Conservation (phyloP, 2,329 filamentous ascomycete genomes). For the Alternaria incomplexa region DNA sequence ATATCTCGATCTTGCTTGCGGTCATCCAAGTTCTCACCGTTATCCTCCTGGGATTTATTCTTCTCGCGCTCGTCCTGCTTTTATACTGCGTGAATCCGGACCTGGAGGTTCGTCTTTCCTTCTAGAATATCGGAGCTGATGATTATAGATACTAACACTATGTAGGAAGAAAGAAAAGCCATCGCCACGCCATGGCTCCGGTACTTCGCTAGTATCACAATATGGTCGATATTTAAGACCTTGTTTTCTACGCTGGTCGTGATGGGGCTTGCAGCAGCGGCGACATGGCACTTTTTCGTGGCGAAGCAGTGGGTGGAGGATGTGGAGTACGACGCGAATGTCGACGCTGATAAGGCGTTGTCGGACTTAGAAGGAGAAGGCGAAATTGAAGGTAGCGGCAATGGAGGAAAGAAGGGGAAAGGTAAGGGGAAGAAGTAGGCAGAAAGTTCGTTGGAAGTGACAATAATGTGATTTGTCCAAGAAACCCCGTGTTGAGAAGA, state of each 20-base stretch:
- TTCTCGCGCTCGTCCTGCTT: slow-evolving; percentile 49
- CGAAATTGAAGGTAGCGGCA: neutral
- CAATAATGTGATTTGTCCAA: accelerated
- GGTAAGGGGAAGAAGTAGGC: slow-evolving; percentile 11
- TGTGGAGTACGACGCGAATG: slow-evolving; percentile 38
- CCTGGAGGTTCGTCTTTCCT: slow-evolving; percentile 40
- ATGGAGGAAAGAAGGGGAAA: slow-evolving; percentile 5
- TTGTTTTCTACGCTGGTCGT: neutral
- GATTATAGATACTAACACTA: neutral
- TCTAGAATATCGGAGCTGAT: neutral
- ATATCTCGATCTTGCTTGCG: slow-evolving; percentile 57
- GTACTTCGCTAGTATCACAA: slow-evolving; percentile 35
- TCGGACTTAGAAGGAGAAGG: slow-evolving; percentile 25
- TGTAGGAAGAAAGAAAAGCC: slow-evolving; percentile 43
- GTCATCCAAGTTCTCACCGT: slow-evolving; percentile 56
- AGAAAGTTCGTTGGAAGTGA: neutral
- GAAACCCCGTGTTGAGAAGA: accelerated
- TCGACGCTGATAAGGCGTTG: slow-evolving; percentile 38
- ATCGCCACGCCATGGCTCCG: slow-evolving; percentile 53
- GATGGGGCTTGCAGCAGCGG: slow-evolving; percentile 4
- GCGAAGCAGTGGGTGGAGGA: slow-evolving; percentile 32
- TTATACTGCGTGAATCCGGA: slow-evolving; percentile 58
- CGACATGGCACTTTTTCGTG: slow-evolving; percentile 27
- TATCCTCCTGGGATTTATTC: slow-evolving; percentile 49
- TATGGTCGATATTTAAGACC: slow-evolving; percentile 26